These are phyloP conservation scores for Dovyalis caffra DNA, from an alignment of 345 rosid genomes.

Conservation along the genomic window DNA sequence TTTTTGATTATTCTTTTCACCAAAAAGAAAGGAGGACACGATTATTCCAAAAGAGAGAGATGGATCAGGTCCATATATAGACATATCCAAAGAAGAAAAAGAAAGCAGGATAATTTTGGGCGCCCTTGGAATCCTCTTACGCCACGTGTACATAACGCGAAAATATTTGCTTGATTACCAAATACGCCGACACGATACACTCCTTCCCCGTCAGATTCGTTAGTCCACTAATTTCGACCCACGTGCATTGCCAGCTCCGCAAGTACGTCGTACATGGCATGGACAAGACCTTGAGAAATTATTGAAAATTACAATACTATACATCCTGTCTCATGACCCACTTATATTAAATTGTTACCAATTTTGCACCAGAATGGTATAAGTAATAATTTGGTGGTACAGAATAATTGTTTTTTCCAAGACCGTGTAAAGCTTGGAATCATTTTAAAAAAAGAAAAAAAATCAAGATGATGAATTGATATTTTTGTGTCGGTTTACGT, in stretches of 20 bases:
- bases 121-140: constrained; percentile 20
- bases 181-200: constrained; percentile 32
- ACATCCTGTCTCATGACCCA: not conserved
- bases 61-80: constrained; percentile 28
- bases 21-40: constrained; percentile 5
- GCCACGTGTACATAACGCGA: constrained; percentile 29
- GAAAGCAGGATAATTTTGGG: constrained; percentile 1
- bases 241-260: not conserved
- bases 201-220: not conserved
- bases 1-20: not conserved
- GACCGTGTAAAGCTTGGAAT: too few relatives aligned
- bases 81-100: not conserved
- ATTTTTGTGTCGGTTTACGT: too few relatives aligned
- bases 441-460: too few relatives aligned
- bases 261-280: not conserved
- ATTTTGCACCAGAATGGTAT: too few relatives aligned
- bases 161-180: constrained; percentile 2
- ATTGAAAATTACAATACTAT: not conserved
- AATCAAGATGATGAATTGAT: too few relatives aligned
- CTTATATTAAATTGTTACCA: too few relatives aligned
- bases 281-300: not conserved
- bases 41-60: constrained; percentile 18
- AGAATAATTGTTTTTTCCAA: too few relatives aligned
- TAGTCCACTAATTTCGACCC: not conserved
- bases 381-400: too few relatives aligned